Percentiles rank a stretch among this genome's conserved stretches.
phyloP scores from a whole-genome alignment of 306 rosid species.

The Prunus padus region DNA sequence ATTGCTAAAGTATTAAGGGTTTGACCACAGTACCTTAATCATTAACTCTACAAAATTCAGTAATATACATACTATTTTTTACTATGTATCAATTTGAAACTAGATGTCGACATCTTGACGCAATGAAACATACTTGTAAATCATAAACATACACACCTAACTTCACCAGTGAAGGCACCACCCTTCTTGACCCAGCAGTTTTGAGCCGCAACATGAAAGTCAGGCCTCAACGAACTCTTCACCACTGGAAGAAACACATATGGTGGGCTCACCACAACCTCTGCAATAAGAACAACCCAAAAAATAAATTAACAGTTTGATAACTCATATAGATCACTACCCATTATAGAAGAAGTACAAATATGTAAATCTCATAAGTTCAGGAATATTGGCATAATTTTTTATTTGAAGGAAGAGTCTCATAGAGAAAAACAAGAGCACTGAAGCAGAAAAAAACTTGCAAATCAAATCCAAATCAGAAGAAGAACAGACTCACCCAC shows the following conservation, averaged over 20 bases:
- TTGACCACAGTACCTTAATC: neutral
- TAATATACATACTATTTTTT: too few species aligned
- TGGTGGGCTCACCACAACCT: conserved; percentile 91
- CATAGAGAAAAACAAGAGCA: too few species aligned
- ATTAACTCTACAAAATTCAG: neutral
- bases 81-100: neutral
- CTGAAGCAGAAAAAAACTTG: neutral
- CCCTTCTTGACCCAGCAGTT: conserved; percentile 86
- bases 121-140: neutral
- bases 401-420: neutral
- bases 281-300: conserved; percentile 31
- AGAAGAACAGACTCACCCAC: conserved; percentile 53
- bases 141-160: conserved; percentile 47
- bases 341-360: neutral
- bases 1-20: neutral
- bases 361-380: neutral
- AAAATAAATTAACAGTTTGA: neutral
- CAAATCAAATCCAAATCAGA: neutral
- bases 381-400: neutral
- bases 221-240: conserved; percentile 55
- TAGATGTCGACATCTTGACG: neutral
- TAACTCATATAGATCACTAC: neutral
- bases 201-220: conserved; percentile 81
- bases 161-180: conserved; percentile 86
- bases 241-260: conserved; percentile 62